Conservation (phyloP, 1,139 yeast species). For the Citeromyces hawaiiensis region DNA sequence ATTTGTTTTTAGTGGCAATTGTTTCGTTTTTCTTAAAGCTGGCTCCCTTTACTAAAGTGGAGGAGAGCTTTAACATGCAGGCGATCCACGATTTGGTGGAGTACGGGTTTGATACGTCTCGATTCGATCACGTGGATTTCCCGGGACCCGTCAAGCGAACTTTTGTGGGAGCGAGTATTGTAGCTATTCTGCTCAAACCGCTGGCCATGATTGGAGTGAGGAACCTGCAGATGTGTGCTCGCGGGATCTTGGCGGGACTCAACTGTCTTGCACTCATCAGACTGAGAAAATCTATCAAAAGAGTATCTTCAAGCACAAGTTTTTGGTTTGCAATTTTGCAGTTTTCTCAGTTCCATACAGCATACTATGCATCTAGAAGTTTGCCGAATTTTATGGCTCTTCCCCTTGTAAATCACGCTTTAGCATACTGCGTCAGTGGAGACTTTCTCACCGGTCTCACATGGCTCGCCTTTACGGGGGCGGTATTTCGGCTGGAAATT, state of each 20-base stretch:
- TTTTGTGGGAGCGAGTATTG: slow-evolving; percentile 57
- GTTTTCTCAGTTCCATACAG: slow-evolving; percentile 63
- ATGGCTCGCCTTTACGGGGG: slow-evolving; percentile 48
- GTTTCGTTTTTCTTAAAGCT: slow-evolving; percentile 31
- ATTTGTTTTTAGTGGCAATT: slow-evolving; percentile 13
- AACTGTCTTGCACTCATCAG: slow-evolving; percentile 25
- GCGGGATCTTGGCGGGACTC: slow-evolving; percentile 39
- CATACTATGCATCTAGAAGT: slow-evolving; percentile 68
- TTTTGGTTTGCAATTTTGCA: slow-evolving; percentile 48
- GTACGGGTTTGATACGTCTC: slow-evolving; percentile 37
- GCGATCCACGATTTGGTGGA: slow-evolving; percentile 75
- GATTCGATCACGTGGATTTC: slow-evolving; percentile 64
- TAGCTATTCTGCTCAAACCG: slow-evolving; percentile 28
- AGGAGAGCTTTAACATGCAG: slow-evolving; percentile 85
- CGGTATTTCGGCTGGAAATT: slow-evolving; percentile 65
- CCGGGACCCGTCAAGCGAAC: slow-evolving; percentile 90
- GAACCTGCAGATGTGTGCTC: slow-evolving; percentile 32
- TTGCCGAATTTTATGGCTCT: slow-evolving; percentile 80
- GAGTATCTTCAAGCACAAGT: slow-evolving; percentile 16
- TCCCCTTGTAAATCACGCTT: slow-evolving; percentile 52
- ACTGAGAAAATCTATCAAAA: slow-evolving; percentile 7
- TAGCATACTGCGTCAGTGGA: slow-evolving; percentile 37
- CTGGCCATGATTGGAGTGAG: background rate
- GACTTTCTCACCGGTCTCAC: slow-evolving; percentile 36
- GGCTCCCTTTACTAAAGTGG: slow-evolving; percentile 85